Percentiles rank a stretch among this genome's conserved stretches.
Conservation (phyloP, 495 filamentous ascomycete genomes). For the Oidiodendron maius region DNA sequence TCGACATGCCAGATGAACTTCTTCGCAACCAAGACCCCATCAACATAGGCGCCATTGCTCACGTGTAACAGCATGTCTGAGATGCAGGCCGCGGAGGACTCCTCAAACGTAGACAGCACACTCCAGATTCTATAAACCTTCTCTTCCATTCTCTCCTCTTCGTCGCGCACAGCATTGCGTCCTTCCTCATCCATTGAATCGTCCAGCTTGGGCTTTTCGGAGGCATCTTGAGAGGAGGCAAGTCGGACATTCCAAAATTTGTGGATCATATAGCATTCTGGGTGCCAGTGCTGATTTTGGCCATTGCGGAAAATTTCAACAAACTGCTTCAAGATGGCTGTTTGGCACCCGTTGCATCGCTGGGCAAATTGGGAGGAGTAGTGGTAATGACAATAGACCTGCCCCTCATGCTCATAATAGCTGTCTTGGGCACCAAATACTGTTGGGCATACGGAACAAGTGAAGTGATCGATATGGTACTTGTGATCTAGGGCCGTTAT, state of each 20-base stretch:
- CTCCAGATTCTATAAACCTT: slow-evolving; percentile 99
- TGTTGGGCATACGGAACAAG: slow-evolving; percentile 93
- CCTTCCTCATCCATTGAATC: slow-evolving; percentile 61
- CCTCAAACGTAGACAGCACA: slow-evolving; percentile 92
- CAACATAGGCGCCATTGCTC: slow-evolving; percentile 93
- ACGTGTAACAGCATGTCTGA: slow-evolving; percentile 99
- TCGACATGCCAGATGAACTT: slow-evolving; percentile 96
- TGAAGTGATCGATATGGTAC: slow-evolving; percentile 99
- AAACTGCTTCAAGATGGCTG: slow-evolving; percentile 98
- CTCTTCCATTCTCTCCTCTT: slow-evolving; percentile 93
- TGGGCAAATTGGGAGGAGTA: slow-evolving; percentile 98
- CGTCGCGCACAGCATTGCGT: slow-evolving; percentile 67
- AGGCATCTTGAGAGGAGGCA: slow-evolving; percentile 47
- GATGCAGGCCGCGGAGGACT: slow-evolving; percentile 95
- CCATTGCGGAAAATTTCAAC: slow-evolving; percentile 98
- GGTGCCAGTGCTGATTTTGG: slow-evolving; percentile 98
- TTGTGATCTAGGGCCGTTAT: slow-evolving; percentile 97
- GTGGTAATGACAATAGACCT: slow-evolving; percentile 98
- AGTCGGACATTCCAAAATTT: slow-evolving; percentile 99
- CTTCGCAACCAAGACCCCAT: slow-evolving; percentile 93
- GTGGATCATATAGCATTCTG: slow-evolving; percentile 99
- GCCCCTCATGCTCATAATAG: slow-evolving; percentile 96
- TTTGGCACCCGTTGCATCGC: slow-evolving; percentile 92
- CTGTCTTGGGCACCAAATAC: slow-evolving; percentile 97
- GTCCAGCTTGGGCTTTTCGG: slow-evolving; percentile 33